Evolutionary conservation across 108 stramenopile species (phyloP), one percentile per base, ranked within the genome.

Genomic region (Cyclotella distinguenda): DNA sequence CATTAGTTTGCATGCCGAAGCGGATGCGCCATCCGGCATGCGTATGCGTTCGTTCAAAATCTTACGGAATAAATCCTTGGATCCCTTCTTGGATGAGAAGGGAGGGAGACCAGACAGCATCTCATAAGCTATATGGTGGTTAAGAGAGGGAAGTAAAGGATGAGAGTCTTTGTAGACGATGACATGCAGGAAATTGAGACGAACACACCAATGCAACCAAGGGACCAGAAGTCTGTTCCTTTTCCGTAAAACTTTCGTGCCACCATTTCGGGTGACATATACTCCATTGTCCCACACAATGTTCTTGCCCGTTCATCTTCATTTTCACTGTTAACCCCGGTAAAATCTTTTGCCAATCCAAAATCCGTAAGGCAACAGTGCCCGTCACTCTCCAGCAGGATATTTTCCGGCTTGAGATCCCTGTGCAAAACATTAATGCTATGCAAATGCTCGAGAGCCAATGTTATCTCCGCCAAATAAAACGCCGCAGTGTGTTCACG

Each of bases 211-310:
- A 90, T 79, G 35, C 95, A 94, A 8, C 97, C 97, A 53, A 99
- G 79, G 36, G 83, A 82, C 99, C 99, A 99, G 66, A 82, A 99
- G 69, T 99, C 99, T 0, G 97, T 97, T 0, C 96, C 95, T 70
- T 94, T 96, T 23, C 95, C 96, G 66, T 99, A 99, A 34, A 95
- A 95, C 64, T 96, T 92, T 9, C 90, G 32, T 0, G 94, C 86
- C 1, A 97, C 78, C 95, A 97, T 97, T 76, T 99, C 99, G 0
- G 95, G 91, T 10, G 86, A 84, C 95, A 96, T 96, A 65, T 96
- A 96, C 53, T 93, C 93, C 55, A 68, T 68, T 15, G 95, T 96
- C 1, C 95, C 95, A 62, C 95, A 96, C 18, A 96, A 64, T 13
- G 93, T 94, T 16, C 73, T 63, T 2, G 93, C 93, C 62, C 86